Evolutionary conservation across 73 alveolate species (phyloP), one percentile per base, ranked within the genome.

Genomic region (Paramecium caudatum): DNA sequence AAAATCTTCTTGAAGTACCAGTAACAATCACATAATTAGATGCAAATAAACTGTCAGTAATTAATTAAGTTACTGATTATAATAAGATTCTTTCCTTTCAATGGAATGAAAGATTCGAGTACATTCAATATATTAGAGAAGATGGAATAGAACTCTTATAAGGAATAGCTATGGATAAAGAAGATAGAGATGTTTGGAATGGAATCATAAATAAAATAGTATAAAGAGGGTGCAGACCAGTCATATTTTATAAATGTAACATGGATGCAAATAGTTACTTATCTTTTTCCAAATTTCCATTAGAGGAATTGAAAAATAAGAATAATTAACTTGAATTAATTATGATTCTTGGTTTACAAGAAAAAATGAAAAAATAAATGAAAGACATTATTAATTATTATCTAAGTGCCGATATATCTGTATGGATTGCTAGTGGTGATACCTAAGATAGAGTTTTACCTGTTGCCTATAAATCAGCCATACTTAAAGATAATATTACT

Each of bases 341-440:
- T 21, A 15, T 41, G 32, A 74, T 74, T 41, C 10, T 74, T 27
- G 88, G 88, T 17, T 37, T 74, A 7, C 19, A 30, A 27, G 88
- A 74, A 74, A 74, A 74, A 45, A 17, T 74, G 10, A 74, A 43
- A 25, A 74, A 74, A 37, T 5, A 43, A 45, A 21, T 45, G 5
- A 36, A 36, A 15, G 88, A 74, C 8, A 37, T 74, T 5, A 41
- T 74, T 17, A 74, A 12, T 2, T 33, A 30, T 65, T 65, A 33
- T 33, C 25, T 25, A 1, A 33, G 19, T 65, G 83, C 83, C 8
- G 83, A 65, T 3, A 65, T 65, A 32, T 45, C 68, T 0, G 43
- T 43, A 16, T 74, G 88, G 88, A 74, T 74, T 4, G 88, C 88
- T 15, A 74, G 88, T 43, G 88, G 88, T 16, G 88, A 74, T 16